Conservation (phyloP, 495 filamentous ascomycete genomes). For the Xanthoparmelia taractica region DNA sequence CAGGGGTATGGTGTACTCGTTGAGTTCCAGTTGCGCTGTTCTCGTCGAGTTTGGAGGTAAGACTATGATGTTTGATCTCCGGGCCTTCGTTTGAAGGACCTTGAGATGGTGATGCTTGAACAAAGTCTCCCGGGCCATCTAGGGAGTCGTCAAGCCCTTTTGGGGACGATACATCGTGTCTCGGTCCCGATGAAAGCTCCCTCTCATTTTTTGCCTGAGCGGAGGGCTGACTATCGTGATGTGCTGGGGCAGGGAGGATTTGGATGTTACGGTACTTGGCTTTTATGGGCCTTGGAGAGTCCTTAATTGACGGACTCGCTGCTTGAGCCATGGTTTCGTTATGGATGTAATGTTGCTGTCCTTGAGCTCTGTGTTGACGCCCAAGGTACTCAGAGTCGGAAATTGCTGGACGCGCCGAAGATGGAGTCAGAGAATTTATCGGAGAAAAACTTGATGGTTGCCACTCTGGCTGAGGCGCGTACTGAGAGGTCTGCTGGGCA, state of each 20-base stretch:
- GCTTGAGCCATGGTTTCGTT: background rate
- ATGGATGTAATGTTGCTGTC: background rate
- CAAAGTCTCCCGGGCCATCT: background rate
- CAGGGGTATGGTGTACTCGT: background rate
- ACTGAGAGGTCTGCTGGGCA: background rate
- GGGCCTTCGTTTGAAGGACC: background rate
- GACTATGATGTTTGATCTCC: background rate
- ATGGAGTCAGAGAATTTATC: background rate
- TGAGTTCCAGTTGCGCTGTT: background rate
- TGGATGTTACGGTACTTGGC: background rate
- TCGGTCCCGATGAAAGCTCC: background rate
- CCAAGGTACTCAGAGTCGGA: no score
- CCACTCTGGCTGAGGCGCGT: background rate
- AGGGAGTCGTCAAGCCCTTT: background rate
- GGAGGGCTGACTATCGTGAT: background rate
- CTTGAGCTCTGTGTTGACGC: background rate
- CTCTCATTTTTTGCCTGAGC: no score
- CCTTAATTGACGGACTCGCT: background rate
- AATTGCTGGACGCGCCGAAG: background rate
- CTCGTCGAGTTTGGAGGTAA: background rate
- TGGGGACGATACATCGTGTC: background rate
- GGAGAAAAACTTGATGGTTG: background rate
- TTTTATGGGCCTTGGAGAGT: background rate
- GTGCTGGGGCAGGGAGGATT: background rate
- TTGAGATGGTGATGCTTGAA: background rate